Percentiles rank a stretch among this genome's conserved stretches.
Conservation (phyloP, 768 basidiomycete species). For the Russula olivacea region DNA sequence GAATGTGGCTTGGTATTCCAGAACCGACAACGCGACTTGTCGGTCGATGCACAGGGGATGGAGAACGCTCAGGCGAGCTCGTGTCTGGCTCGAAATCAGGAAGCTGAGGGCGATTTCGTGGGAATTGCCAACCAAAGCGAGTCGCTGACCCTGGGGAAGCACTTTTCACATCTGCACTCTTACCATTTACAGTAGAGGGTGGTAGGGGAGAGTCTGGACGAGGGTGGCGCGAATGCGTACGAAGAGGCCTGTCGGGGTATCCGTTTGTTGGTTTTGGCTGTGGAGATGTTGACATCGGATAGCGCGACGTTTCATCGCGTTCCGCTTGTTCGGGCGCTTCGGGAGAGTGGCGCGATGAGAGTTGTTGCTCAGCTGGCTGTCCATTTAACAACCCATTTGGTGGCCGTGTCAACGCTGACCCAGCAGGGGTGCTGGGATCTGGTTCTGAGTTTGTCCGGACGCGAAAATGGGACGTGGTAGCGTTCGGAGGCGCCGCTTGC, state of each 20-base stretch:
- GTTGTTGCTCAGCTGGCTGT: not conserved
- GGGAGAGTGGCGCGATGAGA: not conserved
- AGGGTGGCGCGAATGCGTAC: not conserved
- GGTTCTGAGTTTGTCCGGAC: slow-evolving; percentile 17
- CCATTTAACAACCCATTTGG: not conserved
- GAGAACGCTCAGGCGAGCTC: slow-evolving; percentile 28
- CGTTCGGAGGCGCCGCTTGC: slow-evolving; percentile 19
- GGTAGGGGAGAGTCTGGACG: slow-evolving; percentile 17
- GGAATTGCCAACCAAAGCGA: slow-evolving; percentile 39
- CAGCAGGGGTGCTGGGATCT: slow-evolving; percentile 3
- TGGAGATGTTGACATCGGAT: not conserved
- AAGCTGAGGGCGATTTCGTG: slow-evolving; percentile 32
- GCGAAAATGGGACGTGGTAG: slow-evolving; percentile 23
- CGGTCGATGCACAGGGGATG: slow-evolving; percentile 26
- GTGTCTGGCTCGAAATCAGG: slow-evolving; percentile 39
- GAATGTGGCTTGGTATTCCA: slow-evolving; percentile 38
- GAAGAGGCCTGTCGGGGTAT: slow-evolving; percentile 1
- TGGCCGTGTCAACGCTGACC: not conserved
- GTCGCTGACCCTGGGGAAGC: slow-evolving; percentile 22
- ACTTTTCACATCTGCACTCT: slow-evolving; percentile 8
- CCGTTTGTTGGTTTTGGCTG: slow-evolving; percentile 2
- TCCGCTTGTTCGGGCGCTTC: not conserved
- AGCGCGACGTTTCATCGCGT: slow-evolving; percentile 2
- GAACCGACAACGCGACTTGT: slow-evolving; percentile 29
- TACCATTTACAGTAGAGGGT: slow-evolving; percentile 7